Base-by-base conservation (phyloP, 2,329 filamentous ascomycete species). In the Apiospora aurea region DNA sequence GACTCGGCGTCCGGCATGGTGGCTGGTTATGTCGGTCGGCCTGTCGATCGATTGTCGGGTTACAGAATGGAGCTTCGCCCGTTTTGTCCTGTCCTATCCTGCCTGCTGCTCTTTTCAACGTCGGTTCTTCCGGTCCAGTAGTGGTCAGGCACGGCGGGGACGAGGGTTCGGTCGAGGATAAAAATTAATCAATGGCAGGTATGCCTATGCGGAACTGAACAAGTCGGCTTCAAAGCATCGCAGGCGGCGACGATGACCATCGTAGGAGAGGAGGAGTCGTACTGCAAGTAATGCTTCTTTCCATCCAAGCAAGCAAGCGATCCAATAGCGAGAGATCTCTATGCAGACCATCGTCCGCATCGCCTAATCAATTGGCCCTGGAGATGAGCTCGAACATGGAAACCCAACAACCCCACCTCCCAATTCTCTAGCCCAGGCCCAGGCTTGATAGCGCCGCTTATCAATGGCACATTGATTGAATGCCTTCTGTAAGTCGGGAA, bases 301-400 rank as follows among this genome's bases (percentile, higher is more conserved):
- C 57, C 57, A 64, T 41, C 57, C 18, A 41, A 41, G 34, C 34
- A n/a, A 13, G 34, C 57, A 64, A 64, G 34, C 57, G 57, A 64
- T 41, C 57, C 57, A 64, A 41, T 64, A n/a, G 57, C 34, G 57
- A 41, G 34, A 64, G 57, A 41, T 13, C 8, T 57, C 34, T n/a
- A 64, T 41, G 57, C 29, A 64, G n/a, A 64, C 18, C 57, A 64
- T 41, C 57, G 18, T 64, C 57, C 41, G 57, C 57, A 64, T 64
- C 57, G 41, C 57, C 57, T 64, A 64, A 64, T 64, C 34, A 64
- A 49, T 49, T 49, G 46, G 41, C n/a, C 57, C 57, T 64, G 53
- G n/a, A 61, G 18, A 61, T 34, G 57, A 64, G 57, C 57, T 64
- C 41, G 57, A 64, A 64, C 57, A 64, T 41, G 34, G 57, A 64